Percentiles rank a stretch among this genome's conserved stretches.
Evolutionary conservation across 2,329 filamentous ascomycete genomes (phyloP).

Genomic region (Fusarium longipes): DNA sequence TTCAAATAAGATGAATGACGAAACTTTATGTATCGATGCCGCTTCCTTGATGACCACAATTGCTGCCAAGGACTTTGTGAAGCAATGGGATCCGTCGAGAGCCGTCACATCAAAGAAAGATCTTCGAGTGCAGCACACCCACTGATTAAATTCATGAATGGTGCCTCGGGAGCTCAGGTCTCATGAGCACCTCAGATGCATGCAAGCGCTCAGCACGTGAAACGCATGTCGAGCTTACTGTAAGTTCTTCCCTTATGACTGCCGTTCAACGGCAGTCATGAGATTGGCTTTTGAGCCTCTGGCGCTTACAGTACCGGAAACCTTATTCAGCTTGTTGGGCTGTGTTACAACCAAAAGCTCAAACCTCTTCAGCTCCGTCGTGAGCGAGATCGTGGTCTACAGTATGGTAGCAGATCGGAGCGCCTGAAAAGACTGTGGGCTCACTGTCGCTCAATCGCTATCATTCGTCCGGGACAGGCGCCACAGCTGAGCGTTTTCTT

Average conservation of each 20-base stretch:
- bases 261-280: slow-evolving; percentile 10
- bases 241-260: background rate
- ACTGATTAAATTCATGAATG: slow-evolving; percentile 20
- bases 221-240: background rate
- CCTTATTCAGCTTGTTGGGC: slow-evolving; percentile 11
- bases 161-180: slow-evolving; percentile 39
- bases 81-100: slow-evolving; percentile 14
- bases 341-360: slow-evolving; percentile 15
- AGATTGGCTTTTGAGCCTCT: slow-evolving; percentile 9
- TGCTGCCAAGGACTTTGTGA: slow-evolving; percentile 16
- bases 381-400: slow-evolving; percentile 11
- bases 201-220: slow-evolving; percentile 34
- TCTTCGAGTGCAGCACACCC: slow-evolving; percentile 27
- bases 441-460: slow-evolving; percentile 27
- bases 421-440: slow-evolving; percentile 12
- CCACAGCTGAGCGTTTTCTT: slow-evolving; percentile 32
- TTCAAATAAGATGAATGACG: slow-evolving; percentile 29
- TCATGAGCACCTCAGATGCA: slow-evolving; percentile 39
- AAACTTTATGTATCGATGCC: slow-evolving; percentile 11
- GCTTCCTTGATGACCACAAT: slow-evolving; percentile 13
- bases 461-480: slow-evolving; percentile 41
- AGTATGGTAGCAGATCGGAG: slow-evolving; percentile 16
- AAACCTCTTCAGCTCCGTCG: slow-evolving; percentile 20
- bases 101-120: slow-evolving; percentile 19
- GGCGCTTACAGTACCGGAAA: background rate